phyloP scores from a whole-genome alignment of 2,329 filamentous ascomycete species.

The Hypoxylon sp. region DNA sequence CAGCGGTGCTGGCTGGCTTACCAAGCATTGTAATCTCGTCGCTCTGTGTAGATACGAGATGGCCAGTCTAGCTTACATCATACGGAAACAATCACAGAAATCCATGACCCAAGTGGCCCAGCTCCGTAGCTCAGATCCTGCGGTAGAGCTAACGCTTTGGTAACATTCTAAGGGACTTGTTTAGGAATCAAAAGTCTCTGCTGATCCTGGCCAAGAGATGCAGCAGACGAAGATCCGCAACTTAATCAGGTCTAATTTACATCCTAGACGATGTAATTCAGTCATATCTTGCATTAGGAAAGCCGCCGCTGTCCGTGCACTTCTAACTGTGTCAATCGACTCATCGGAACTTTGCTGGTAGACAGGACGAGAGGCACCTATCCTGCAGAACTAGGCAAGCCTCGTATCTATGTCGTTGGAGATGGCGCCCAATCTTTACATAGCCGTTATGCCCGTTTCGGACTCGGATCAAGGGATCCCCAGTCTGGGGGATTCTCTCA shows the following conservation, averaged over 20 bases:
- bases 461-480: slow-evolving; percentile 38
- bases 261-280: slow-evolving; percentile 15
- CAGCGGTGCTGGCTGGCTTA: neutral
- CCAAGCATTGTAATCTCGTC: slow-evolving; percentile 8
- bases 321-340: slow-evolving; percentile 7
- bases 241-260: slow-evolving; percentile 24
- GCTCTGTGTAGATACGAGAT: neutral
- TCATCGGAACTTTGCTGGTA: slow-evolving; percentile 5
- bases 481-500: slow-evolving; percentile 28
- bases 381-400: slow-evolving; percentile 24
- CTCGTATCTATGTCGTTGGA: slow-evolving; percentile 30
- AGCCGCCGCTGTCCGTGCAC: neutral
- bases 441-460: slow-evolving; percentile 41
- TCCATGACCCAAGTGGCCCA: slow-evolving; percentile 4
- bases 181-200: neutral
- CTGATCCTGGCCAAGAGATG: slow-evolving; percentile 9
- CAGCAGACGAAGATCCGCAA: slow-evolving; percentile 29
- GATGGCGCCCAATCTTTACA: slow-evolving; percentile 15
- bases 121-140: slow-evolving; percentile 1
- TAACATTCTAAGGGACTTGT: slow-evolving; percentile 1
- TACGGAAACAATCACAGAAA: slow-evolving; percentile 10
- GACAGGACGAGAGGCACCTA: slow-evolving; percentile 4
- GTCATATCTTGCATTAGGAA: slow-evolving; percentile 12
- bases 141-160: neutral
- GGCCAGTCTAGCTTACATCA: slow-evolving; percentile 17